These are phyloP conservation scores for Cystobasidiopsis lactophilus DNA, from an alignment of 768 basidiomycete genomes.

Conservation along the genomic window DNA sequence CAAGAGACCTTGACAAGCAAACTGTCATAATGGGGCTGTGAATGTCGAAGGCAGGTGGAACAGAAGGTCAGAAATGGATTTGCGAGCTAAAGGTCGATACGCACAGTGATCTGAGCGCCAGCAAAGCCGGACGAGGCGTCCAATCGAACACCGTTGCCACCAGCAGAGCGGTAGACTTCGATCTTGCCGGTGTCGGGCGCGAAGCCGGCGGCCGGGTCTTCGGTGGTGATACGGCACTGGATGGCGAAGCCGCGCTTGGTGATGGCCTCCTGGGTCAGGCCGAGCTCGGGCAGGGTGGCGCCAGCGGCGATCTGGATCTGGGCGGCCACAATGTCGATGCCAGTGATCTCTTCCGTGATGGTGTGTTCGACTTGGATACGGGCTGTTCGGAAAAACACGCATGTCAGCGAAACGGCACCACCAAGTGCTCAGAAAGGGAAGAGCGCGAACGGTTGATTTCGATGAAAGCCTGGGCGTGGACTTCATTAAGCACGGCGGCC, in stretches of 20 bases:
- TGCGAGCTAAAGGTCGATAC: not conserved
- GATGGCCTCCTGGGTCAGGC: conserved; percentile 85
- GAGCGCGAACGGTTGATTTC: conserved; percentile 53
- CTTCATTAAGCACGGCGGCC: too few species aligned
- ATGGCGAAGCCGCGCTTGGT: conserved; percentile 92
- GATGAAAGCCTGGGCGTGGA: conserved; percentile 50
- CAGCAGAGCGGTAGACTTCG: conserved; percentile 94
- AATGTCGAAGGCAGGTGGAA: too few species aligned
- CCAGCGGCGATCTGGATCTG: conserved; percentile 99
- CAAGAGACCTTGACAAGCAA: conserved; percentile 89
- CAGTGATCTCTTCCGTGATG: conserved; percentile 98
- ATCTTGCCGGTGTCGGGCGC: conserved; percentile 99
- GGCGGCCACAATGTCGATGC: conserved; percentile 95
- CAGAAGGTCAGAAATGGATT: conserved; percentile 1
- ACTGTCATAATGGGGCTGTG: conserved; percentile 89
- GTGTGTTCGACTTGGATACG: conserved; percentile 99
- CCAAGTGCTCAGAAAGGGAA: not conserved
- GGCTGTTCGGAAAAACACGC: conserved; percentile 22
- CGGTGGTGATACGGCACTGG: conserved; percentile 94
- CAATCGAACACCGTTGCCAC: conserved; percentile 91
- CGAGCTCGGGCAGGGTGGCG: conserved; percentile 80
- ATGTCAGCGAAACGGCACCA: not conserved
- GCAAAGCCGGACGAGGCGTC: conserved; percentile 96
- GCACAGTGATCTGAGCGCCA: conserved; percentile 83
- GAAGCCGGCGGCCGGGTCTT: conserved; percentile 77